Evolutionary conservation across 768 basidiomycete genomes (phyloP).

Genomic region (Holtermannia corniformis): DNA sequence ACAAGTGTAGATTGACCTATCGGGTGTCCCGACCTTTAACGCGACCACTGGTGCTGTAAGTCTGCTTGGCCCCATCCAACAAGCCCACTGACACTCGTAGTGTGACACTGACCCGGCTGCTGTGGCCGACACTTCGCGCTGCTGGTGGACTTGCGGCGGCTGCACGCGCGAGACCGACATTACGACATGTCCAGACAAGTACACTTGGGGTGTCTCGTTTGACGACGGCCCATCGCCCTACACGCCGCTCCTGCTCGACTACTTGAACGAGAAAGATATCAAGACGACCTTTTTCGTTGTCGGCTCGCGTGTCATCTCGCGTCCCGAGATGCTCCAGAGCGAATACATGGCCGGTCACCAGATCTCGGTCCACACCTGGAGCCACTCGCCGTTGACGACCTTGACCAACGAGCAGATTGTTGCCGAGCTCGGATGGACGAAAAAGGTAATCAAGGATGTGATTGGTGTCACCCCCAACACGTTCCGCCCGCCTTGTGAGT

Average conservation of each 20-base stretch:
- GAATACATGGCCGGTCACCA: constrained; percentile 75
- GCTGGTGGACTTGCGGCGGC: constrained; percentile 76
- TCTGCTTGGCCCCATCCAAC: constrained; percentile 3
- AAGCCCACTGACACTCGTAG: constrained; percentile 15
- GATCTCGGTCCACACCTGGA: constrained; percentile 81
- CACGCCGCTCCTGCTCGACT: constrained; percentile 63
- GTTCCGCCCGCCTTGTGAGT: constrained; percentile 62
- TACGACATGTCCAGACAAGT: constrained; percentile 59
- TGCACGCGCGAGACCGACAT: constrained; percentile 62
- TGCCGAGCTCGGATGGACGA: constrained; percentile 80
- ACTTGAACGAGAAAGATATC: constrained; percentile 56
- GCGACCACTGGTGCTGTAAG: constrained; percentile 25
- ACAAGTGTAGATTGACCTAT: constrained; percentile 24
- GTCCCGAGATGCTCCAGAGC: constrained; percentile 58
- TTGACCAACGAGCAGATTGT: constrained; percentile 70
- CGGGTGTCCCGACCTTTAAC: constrained; percentile 26
- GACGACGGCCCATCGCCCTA: constrained; percentile 69
- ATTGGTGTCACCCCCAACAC: constrained; percentile 61
- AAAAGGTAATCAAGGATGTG: constrained; percentile 72
- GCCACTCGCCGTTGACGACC: constrained; percentile 66
- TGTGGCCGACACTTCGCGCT: constrained; percentile 49
- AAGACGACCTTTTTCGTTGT: constrained; percentile 81
- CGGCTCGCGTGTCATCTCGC: constrained; percentile 69
- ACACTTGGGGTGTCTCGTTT: constrained; percentile 50
- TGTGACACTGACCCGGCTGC: constrained; percentile 57